phyloP scores from a whole-genome alignment of 768 basidiomycete species.

The Tulasnella sp. region DNA sequence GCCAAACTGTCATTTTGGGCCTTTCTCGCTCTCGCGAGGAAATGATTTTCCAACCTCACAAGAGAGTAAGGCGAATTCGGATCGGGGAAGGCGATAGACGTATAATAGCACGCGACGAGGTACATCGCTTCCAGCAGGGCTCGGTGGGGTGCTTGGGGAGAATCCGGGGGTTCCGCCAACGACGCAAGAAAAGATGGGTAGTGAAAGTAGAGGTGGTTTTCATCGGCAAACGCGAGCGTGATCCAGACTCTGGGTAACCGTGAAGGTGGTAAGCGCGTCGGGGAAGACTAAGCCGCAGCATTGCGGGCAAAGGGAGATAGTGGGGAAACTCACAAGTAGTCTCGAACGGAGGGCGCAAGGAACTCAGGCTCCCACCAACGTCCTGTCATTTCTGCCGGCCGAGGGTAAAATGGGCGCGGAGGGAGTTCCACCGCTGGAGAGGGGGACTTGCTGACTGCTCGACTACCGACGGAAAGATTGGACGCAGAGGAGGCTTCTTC shows the following conservation, averaged over 20 bases:
- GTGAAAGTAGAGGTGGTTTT: conserved; percentile 15
- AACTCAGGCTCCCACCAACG: conserved; percentile 14
- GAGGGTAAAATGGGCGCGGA: not conserved
- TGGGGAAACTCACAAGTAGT: conserved; percentile 6
- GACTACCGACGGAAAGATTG: not conserved
- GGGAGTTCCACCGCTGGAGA: not conserved
- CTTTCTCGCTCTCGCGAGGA: conserved; percentile 21
- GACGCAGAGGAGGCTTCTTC: not conserved
- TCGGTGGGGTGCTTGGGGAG: conserved; percentile 10
- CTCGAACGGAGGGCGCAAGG: conserved; percentile 2
- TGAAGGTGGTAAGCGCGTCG: not conserved
- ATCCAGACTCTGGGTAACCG: conserved; percentile 9
- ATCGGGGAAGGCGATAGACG: not conserved
- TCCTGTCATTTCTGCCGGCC: conserved; percentile 18
- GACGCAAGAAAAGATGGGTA: not conserved
- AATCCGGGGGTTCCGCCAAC: not conserved
- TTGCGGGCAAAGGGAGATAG: not conserved
- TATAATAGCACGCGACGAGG: conserved; percentile 27
- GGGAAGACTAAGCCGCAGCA: not conserved
- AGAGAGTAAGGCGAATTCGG: conserved; percentile 3
- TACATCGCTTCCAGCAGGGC: conserved; percentile 27
- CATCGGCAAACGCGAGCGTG: not conserved
- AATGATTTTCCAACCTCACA: conserved; percentile 12
- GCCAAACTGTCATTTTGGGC: conserved; percentile 19
- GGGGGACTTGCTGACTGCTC: not conserved